phyloP scores from a whole-genome alignment of 2,329 filamentous ascomycete species.

The Talaromyces amestolkiae region DNA sequence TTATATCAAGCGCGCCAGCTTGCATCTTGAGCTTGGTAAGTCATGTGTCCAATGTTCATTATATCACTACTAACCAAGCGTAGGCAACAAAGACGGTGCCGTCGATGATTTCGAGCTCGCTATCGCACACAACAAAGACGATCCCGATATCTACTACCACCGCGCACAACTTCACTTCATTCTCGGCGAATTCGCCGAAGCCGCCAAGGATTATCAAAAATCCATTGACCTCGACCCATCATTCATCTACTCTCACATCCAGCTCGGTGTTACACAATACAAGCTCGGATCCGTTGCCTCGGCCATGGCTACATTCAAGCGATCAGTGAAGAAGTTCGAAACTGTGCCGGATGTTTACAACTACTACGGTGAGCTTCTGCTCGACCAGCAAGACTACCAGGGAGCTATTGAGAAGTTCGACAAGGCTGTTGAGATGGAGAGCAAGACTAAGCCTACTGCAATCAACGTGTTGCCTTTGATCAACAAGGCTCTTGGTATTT shows the following conservation, averaged over 20 bases:
- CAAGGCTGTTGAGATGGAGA: slow-evolving; percentile 98
- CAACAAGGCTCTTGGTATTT: slow-evolving; percentile 95
- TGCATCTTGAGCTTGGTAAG: slow-evolving; percentile 88
- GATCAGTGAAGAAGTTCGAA: slow-evolving; percentile 97
- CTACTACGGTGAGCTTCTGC: slow-evolving; percentile 95
- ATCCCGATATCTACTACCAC: slow-evolving; percentile 99
- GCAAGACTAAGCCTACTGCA: slow-evolving; percentile 83
- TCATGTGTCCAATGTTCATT: slow-evolving; percentile 15
- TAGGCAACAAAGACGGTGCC: slow-evolving; percentile 79
- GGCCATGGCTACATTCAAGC: slow-evolving; percentile 96
- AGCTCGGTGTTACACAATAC: slow-evolving; percentile 98
- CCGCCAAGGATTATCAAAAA: slow-evolving; percentile 98
- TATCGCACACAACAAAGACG: slow-evolving; percentile 76
- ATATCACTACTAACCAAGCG: slow-evolving; percentile 31
- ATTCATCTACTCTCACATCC: slow-evolving; percentile 99
- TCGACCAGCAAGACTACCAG: slow-evolving; percentile 93
- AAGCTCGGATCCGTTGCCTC: slow-evolving; percentile 99
- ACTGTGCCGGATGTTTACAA: slow-evolving; percentile 98
- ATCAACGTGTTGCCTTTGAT: slow-evolving; percentile 98
- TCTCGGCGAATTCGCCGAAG: slow-evolving; percentile 85
- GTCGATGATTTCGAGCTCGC: slow-evolving; percentile 84
- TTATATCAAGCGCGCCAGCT: slow-evolving; percentile 98
- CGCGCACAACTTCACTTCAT: slow-evolving; percentile 98
- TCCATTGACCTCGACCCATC: slow-evolving; percentile 93
- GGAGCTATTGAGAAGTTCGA: slow-evolving; percentile 98